Evolutionary conservation across 352 stramenopile species (phyloP).

Genomic region (Hyaloperonospora brassicae): DNA sequence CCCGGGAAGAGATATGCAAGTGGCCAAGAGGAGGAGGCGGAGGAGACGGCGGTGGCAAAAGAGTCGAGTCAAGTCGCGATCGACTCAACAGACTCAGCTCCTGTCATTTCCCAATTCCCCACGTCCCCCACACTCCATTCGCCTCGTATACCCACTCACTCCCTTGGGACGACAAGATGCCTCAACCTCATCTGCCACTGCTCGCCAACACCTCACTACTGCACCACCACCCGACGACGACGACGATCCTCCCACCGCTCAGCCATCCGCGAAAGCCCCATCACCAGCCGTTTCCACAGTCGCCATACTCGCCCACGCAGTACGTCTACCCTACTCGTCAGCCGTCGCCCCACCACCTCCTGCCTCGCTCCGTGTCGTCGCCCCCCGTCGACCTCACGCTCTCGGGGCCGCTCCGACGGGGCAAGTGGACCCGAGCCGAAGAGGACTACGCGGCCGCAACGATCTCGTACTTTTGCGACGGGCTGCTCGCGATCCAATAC

Average conservation of each 20-base stretch:
- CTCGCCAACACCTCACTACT: conserved; percentile 11
- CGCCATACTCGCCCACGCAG: conserved; percentile 20
- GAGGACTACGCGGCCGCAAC: conserved; percentile 57
- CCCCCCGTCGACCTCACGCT: conserved; percentile 21
- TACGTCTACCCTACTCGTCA: conserved; percentile 6
- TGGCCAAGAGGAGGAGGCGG: conserved; percentile 1
- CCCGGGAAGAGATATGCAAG: conserved; percentile 16
- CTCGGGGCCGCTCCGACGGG: conserved; percentile 40
- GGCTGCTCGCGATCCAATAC: conserved; percentile 59
- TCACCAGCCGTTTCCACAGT: conserved; percentile 26
- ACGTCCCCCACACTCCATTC: neutral
- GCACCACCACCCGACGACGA: too few species aligned
- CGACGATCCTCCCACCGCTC: conserved; percentile 25
- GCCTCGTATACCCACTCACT: neutral
- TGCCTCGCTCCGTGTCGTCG: neutral
- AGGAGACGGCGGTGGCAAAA: too few species aligned
- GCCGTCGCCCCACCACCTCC: conserved; percentile 5
- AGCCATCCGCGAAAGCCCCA: conserved; percentile 18
- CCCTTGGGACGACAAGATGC: conserved; percentile 10
- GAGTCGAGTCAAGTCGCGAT: conserved; percentile 20
- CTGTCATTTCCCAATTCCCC: conserved; percentile 27
- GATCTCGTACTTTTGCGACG: conserved; percentile 64
- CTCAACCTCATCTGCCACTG: conserved; percentile 28
- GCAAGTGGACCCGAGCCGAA: conserved; percentile 66
- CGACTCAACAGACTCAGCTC: neutral